A percentile compares a stretch with the other conserved stretches of the same genome.
phyloP scores from a whole-genome alignment of 129 eudicot species.

The Oenanthe sinensis region DNA sequence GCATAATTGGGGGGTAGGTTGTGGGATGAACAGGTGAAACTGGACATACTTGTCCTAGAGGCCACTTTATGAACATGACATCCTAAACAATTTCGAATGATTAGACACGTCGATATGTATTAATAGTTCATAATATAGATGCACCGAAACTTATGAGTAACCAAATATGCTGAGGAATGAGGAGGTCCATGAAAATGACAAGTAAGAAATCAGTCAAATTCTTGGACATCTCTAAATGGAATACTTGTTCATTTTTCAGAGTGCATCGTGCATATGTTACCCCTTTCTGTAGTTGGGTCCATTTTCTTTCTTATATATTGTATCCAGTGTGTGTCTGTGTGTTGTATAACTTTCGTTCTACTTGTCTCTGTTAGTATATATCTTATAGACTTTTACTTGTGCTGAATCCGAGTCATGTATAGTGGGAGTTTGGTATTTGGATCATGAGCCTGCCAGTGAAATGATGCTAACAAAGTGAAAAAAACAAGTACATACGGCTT shows the following conservation, averaged over 20 bases:
- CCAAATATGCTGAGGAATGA: neutral
- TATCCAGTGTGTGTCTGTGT: neutral
- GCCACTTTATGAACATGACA: neutral
- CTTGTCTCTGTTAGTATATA: neutral
- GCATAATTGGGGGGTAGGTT: neutral
- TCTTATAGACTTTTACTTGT: neutral
- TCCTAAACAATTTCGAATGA: neutral
- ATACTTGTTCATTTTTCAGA: constrained; percentile 8
- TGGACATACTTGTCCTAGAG: neutral
- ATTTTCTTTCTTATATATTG: neutral
- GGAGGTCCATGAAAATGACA: neutral
- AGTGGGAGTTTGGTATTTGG: constrained; percentile 75
- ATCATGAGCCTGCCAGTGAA: constrained; percentile 11
- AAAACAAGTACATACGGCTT: constrained; percentile 25
- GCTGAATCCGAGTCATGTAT: constrained; percentile 47
- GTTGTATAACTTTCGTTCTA: neutral
- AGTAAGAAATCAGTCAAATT: neutral
- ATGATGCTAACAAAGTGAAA: constrained; percentile 36
- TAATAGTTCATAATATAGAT: neutral
- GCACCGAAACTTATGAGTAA: neutral
- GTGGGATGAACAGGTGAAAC: neutral
- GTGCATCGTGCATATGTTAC: neutral
- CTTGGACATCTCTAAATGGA: constrained; percentile 24
- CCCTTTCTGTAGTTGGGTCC: neutral
- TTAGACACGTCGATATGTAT: neutral